phyloP scores from a whole-genome alignment of 352 stramenopile species.

The Globisporangium mamillatum region DNA sequence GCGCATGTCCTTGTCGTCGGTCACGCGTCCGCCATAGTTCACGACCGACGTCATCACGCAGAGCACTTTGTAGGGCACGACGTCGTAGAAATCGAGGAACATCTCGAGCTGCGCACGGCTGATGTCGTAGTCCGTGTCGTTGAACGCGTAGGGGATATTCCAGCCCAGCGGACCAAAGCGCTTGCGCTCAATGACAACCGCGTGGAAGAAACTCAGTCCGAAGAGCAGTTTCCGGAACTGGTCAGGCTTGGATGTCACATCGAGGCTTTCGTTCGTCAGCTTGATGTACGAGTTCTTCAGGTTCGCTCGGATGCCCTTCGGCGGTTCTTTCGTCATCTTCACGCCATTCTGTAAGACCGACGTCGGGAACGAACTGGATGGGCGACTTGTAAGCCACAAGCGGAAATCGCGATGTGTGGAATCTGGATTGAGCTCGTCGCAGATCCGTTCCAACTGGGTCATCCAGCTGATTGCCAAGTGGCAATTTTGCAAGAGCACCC shows the following conservation, averaged over 20 bases:
- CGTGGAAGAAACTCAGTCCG: slow-evolving; percentile 46
- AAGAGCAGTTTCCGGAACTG: slow-evolving; percentile 74
- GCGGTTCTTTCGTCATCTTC: slow-evolving; percentile 94
- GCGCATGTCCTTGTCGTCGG: slow-evolving; percentile 90
- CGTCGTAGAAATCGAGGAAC: slow-evolving; percentile 89
- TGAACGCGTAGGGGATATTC: slow-evolving; percentile 93
- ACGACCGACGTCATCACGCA: slow-evolving; percentile 85
- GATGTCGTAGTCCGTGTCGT: slow-evolving; percentile 77
- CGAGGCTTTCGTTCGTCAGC: slow-evolving; percentile 71
- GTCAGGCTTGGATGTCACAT: slow-evolving; percentile 19
- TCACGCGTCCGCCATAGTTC: slow-evolving; percentile 94
- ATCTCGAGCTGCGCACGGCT: slow-evolving; percentile 85
- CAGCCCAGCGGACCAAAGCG: slow-evolving; percentile 87
- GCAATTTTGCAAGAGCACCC: slow-evolving; percentile 92
- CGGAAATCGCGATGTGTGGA: slow-evolving; percentile 91
- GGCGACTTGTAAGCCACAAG: slow-evolving; percentile 88
- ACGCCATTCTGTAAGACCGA: slow-evolving; percentile 91
- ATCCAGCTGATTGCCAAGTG: slow-evolving; percentile 93
- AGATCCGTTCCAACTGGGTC: slow-evolving; percentile 89
- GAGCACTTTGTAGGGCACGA: slow-evolving; percentile 85
- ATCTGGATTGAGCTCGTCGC: slow-evolving; percentile 85
- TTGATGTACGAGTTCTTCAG: slow-evolving; percentile 90
- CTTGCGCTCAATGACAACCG: slow-evolving; percentile 78
- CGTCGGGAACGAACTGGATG: slow-evolving; percentile 69
- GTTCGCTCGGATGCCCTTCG: slow-evolving; percentile 88